phyloP scores from a whole-genome alignment of 257 asterid genomes.

The Nicotiana attenuata region DNA sequence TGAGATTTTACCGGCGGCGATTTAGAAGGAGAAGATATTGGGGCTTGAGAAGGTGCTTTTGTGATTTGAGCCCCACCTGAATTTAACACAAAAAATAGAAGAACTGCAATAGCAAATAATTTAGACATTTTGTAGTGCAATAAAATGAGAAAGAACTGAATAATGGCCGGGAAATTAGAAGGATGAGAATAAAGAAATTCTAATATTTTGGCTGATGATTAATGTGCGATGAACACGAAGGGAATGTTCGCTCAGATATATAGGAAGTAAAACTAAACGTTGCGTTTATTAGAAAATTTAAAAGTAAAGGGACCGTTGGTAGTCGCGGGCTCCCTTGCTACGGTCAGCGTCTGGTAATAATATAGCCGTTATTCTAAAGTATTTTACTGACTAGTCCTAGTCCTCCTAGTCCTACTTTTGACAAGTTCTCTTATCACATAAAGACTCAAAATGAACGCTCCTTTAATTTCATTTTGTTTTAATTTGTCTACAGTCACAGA shows the following conservation, averaged over 20 bases:
- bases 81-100: constrained; percentile 28
- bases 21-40: constrained; percentile 19
- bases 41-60: constrained; percentile 57
- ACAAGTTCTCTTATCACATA: no score
- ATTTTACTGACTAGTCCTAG: not conserved
- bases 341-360: constrained; percentile 9
- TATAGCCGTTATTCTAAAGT: constrained; percentile 34
- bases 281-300: constrained; percentile 21
- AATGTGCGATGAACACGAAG: constrained; percentile 15
- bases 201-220: not conserved
- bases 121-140: constrained; percentile 26
- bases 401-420: no score
- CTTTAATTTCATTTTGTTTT: not conserved
- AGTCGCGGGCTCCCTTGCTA: constrained; percentile 1
- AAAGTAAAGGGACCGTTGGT: constrained; percentile 41
- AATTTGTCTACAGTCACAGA: not conserved
- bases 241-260: constrained; percentile 11
- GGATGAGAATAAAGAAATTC: not conserved
- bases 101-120: constrained; percentile 20
- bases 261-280: constrained; percentile 29
- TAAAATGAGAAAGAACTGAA: not conserved
- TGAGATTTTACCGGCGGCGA: constrained; percentile 24
- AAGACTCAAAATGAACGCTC: no score
- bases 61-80: constrained; percentile 40
- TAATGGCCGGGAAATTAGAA: constrained; percentile 2